Percentiles rank a stretch among this genome's conserved stretches.
Evolutionary conservation across 164 flowering plant genomes (phyloP).

Genomic region (Chimonanthus salicifolius): DNA sequence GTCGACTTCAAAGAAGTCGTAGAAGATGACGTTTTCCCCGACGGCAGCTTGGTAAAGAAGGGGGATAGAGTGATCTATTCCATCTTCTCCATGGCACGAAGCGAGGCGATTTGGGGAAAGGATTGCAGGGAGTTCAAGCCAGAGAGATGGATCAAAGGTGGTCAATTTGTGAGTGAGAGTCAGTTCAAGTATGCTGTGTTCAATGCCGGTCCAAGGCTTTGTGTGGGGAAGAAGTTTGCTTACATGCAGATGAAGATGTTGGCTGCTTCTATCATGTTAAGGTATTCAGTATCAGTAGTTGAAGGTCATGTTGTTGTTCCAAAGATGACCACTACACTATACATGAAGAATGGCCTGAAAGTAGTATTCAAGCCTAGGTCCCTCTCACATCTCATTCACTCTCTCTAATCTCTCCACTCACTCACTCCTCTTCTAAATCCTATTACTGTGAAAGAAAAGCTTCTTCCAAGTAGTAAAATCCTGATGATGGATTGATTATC

Average conservation of each 20-base stretch:
- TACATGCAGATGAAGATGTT: slow-evolving; percentile 67
- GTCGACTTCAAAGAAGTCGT: slow-evolving; percentile 46
- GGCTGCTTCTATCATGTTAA: slow-evolving; percentile 46
- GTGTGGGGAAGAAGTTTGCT: slow-evolving; percentile 59
- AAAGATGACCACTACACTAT: slow-evolving; percentile 45
- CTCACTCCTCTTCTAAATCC: background rate
- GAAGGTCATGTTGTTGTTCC: slow-evolving; percentile 35
- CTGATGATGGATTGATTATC: background rate
- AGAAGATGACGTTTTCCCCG: slow-evolving; percentile 52
- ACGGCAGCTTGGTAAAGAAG: slow-evolving; percentile 35
- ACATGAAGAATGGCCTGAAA: slow-evolving; percentile 49
- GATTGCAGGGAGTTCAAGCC: slow-evolving; percentile 58
- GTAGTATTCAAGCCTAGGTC: slow-evolving; percentile 31
- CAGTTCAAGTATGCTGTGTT: slow-evolving; percentile 49
- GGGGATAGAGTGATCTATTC: slow-evolving; percentile 40
- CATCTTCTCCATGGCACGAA: slow-evolving; percentile 40
- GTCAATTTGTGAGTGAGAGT: slow-evolving; percentile 30
- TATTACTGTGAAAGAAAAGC: background rate
- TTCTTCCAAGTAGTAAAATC: background rate
- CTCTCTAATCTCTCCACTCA: background rate
- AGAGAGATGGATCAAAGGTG: slow-evolving; percentile 57
- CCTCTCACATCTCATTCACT: background rate
- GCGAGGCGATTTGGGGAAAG: slow-evolving; percentile 52
- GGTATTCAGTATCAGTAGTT: slow-evolving; percentile 36
- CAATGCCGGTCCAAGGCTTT: slow-evolving; percentile 57